Base-by-base conservation (phyloP, 352 stramenopile genomes). In the Achlya hypogyna region DNA sequence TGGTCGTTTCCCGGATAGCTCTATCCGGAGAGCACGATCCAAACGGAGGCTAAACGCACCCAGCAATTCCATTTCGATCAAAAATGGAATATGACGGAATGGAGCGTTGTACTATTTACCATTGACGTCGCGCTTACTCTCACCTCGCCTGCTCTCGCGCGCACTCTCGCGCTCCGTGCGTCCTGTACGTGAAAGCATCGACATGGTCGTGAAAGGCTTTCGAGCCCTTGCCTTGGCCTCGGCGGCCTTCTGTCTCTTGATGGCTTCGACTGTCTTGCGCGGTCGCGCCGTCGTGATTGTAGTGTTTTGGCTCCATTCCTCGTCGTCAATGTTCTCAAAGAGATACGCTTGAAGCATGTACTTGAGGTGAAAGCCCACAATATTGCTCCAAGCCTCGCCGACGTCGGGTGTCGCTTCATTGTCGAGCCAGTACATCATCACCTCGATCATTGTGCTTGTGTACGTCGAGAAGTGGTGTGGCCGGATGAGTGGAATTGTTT, bases 331-430 rank as follows among this genome's bases (percentile, higher is more conserved):
- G 27, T n/a, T 43, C 31, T 58, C 47, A 43, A 18, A 20, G 20
- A 67, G 25, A 28, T 58, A 67, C 60, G 60, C n/a, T 51, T 67
- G 60, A 5, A 67, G 60, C 23, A 67, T 32, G 27, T 43, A 67
- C 51, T 67, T 67, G 45, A 67, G 51, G 25, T 67, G 49, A 34
- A 67, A 67, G 27, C 60, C 60, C 18, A 67, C 60, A 34, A 67
- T 38, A 23, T 67, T 67, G 27, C 45, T 49, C 60, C 60, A 67
- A 6, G 60, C 60, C 32, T 67, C 60, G 51, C 60, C 60, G 9
- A 67, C 60, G 51, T 67, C 60, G 1, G 60, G 60, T 1, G 60
- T 67, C 18, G 60, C 60, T 53, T 67, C 60, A 6, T 42, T 67
- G 32, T 67, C 60, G 32, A 67, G 60, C 60, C 60, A 67, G 27